Evolutionary conservation across 352 stramenopile genomes (phyloP).

Genomic region (Phytopythium litorale): DNA sequence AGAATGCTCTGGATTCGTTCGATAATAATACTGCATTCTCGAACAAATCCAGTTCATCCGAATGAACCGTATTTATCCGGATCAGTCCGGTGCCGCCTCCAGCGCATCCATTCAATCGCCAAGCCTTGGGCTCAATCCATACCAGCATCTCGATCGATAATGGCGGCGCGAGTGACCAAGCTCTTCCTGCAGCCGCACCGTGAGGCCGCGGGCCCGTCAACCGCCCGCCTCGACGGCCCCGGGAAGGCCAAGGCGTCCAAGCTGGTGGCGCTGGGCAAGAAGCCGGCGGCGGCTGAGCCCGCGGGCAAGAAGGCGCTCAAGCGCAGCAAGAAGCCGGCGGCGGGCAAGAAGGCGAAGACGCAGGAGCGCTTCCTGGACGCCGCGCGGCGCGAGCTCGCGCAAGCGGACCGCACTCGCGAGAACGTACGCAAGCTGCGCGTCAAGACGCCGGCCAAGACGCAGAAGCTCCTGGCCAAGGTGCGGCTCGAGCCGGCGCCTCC

Average conservation of each 20-base stretch:
- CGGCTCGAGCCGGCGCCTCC: neutral
- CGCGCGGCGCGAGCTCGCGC: conserved; percentile 43
- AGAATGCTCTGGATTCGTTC: no score
- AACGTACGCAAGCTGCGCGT: conserved; percentile 67
- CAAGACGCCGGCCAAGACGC: conserved; percentile 47
- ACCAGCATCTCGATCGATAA: conserved; percentile 4
- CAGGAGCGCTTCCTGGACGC: conserved; percentile 52
- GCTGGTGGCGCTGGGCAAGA: conserved; percentile 15
- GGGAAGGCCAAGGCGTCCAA: conserved; percentile 13
- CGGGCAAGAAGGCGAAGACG: conserved; percentile 22
- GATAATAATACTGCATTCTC: no score
- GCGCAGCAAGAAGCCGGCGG: conserved; percentile 22
- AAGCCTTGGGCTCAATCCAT: no score
- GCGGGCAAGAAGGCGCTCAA: conserved; percentile 15
- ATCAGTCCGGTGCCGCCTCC: no score
- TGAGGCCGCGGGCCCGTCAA: conserved; percentile 14
- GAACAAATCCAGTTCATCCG: no score
- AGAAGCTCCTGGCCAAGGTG: conserved; percentile 69
- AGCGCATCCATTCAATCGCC: no score
- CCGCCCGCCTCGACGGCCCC: conserved; percentile 3
- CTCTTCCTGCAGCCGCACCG: conserved; percentile 61
- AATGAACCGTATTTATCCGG: no score
- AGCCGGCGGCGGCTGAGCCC: neutral
- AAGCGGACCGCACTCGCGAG: conserved; percentile 46
- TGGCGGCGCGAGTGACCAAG: conserved; percentile 68